These are phyloP conservation scores for Pythium oligandrum DNA, from an alignment of 352 stramenopile genomes.

Conservation along the genomic window DNA sequence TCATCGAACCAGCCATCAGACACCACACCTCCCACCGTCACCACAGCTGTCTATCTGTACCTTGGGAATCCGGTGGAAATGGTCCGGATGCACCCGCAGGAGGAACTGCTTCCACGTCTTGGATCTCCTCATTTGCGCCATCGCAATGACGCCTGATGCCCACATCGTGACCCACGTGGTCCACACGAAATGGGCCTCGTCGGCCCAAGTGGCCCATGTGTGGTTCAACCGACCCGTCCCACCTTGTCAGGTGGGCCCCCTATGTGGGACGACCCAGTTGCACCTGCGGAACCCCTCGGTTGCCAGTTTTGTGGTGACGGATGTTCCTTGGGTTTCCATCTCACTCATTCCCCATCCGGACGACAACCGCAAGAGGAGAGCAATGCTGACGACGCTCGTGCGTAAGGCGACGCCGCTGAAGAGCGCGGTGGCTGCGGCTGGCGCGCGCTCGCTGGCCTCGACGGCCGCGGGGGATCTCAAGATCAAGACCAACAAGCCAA, in stretches of 20 bases:
- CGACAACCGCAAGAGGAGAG: background rate
- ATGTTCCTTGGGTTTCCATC: constrained; percentile 1
- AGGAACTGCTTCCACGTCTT: constrained; percentile 66
- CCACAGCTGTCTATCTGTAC: constrained; percentile 6
- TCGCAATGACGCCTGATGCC: constrained; percentile 1
- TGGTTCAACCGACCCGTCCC: background rate
- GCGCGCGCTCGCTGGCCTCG: constrained; percentile 53
- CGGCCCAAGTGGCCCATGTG: too few species aligned
- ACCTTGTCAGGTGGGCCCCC: constrained; percentile 7
- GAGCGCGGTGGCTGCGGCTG: constrained; percentile 25
- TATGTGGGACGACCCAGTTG: constrained; percentile 15
- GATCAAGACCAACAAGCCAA: constrained; percentile 63
- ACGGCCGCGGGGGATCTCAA: constrained; percentile 62
- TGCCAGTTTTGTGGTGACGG: constrained; percentile 7
- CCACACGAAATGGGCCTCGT: constrained; percentile 11
- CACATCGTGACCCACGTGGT: constrained; percentile 7
- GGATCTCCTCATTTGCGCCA: constrained; percentile 20
- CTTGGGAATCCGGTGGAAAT: constrained; percentile 48
- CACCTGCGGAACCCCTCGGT: constrained; percentile 17
- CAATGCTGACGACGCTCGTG: constrained; percentile 19
- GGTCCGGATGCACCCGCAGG: constrained; percentile 63
- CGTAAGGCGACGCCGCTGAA: too few species aligned
- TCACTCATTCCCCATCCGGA: too few species aligned
- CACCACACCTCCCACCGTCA: too few species aligned
- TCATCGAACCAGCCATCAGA: background rate